phyloP scores from a whole-genome alignment of 441 rosid species.

The Pelargonium exstipulatum region DNA sequence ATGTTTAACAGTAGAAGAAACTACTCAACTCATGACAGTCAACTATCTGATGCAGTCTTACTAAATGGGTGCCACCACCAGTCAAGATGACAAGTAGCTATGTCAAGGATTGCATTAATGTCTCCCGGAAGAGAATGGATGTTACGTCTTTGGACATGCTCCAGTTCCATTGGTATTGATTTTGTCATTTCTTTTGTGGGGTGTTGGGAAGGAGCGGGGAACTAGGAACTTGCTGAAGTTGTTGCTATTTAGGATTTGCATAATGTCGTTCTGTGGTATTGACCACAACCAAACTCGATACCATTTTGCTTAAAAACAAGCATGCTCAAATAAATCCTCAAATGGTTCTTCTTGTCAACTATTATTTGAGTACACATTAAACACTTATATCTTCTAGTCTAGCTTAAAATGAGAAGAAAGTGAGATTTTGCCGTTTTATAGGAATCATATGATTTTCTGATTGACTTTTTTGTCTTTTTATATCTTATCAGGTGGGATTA shows the following conservation, averaged over 20 bases:
- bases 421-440: not conserved
- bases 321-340: not conserved
- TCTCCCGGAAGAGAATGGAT: constrained; percentile 90
- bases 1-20: not conserved
- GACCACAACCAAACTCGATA: not conserved
- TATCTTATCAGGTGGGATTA: constrained; percentile 79
- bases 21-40: not conserved
- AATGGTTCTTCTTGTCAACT: constrained; percentile 2
- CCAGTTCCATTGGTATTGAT: constrained; percentile 82
- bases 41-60: constrained; percentile 51
- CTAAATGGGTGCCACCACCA: constrained; percentile 97
- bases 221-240: not conserved
- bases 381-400: not conserved
- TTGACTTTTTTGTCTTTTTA: constrained; percentile 8
- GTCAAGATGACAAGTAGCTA: constrained; percentile 79
- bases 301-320: not conserved
- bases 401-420: not conserved
- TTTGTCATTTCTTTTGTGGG: not conserved
- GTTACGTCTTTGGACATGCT: constrained; percentile 89
- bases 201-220: not conserved
- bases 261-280: not conserved
- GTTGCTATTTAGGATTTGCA: not conserved
- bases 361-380: not conserved
- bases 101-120: constrained; percentile 59
- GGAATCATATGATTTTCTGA: not conserved